Evolutionary conservation across 306 rosid genomes (phyloP).

Genomic region (Rubus parviflorus): DNA sequence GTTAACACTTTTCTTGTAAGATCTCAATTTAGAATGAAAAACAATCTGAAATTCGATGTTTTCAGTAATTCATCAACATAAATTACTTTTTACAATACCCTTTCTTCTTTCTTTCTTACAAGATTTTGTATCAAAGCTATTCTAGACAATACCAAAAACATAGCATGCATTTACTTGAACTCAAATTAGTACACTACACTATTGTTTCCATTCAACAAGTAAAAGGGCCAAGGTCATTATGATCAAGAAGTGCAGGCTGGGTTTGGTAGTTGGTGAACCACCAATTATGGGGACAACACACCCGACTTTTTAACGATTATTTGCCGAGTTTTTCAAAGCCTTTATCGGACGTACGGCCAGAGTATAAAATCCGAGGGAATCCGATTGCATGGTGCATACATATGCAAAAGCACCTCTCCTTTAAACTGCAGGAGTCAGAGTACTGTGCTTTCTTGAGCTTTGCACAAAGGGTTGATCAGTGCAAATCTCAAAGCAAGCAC

Average conservation of each 20-base stretch:
- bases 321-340: conserved; percentile 16
- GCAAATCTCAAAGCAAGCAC: conserved; percentile 18
- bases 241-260: background rate
- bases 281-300: background rate
- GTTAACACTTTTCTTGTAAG: too few species aligned
- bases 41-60: too few species aligned
- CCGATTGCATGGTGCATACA: background rate
- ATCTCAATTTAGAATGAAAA: too few species aligned
- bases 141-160: background rate
- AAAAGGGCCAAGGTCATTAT: background rate
- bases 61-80: too few species aligned
- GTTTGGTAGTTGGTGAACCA: conserved; percentile 11
- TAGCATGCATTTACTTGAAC: background rate
- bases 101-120: background rate
- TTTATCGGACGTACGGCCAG: conserved; percentile 9
- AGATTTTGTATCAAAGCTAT: background rate
- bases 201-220: conserved; percentile 2
- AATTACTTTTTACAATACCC: too few species aligned
- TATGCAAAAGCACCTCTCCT: conserved; percentile 45
- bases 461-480: conserved; percentile 21
- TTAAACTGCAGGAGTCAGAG: conserved; percentile 44
- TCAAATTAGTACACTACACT: background rate
- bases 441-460: conserved; percentile 17
- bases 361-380: background rate
- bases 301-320: background rate